Evolutionary conservation across 768 basidiomycete species (phyloP), one percentile per base, ranked within the genome.

Genomic region (Udeniomyces megalosporus): DNA sequence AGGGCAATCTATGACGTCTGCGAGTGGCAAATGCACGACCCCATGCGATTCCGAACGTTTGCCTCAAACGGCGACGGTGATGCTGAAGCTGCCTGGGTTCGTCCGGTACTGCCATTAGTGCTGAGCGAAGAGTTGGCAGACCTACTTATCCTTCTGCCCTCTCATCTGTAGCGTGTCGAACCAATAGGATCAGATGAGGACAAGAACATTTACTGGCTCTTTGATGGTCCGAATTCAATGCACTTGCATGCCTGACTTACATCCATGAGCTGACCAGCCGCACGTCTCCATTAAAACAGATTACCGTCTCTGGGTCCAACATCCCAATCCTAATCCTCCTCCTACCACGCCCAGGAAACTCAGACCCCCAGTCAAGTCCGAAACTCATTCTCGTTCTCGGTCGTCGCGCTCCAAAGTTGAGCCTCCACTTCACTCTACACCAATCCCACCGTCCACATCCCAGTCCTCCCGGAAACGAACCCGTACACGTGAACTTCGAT

Each of bases 1-100:
- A 65, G 67, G 22, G 69, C 69, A 2, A 62, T 75, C 6, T 68
- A 73, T 65, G 68, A 71, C 22, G 67, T 74, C n/a, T 79, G 78
- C 31, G 88, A 91, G 73, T 91, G 88, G 88, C 86, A 88, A 68
- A 88, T 90, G 66, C 83, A 87, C 63, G 86, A 86, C 69, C 80
- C 86, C 4, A 77, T 78, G 57, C 78, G 84, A 59, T 68, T 90
- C 24, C n/a, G 63, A 78, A 86, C 62, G 77, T 77, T 48, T 26
- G 62, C 58, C 62, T 38, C 35, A 6, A 44, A 63, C 35, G 62
- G 88, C 89, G 86, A 84, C 81, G 87, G 88, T 60, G 86, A 88
- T 65, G 87, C 88, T 47, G 75, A 77, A 60, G 85, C 84, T 28
- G 74, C 79, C 34, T 91, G 88, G 88, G 88, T 86, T 60, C 58